These are phyloP conservation scores for Erigeron canadensis DNA, from an alignment of 129 eudicot species.

Conservation along the genomic window DNA sequence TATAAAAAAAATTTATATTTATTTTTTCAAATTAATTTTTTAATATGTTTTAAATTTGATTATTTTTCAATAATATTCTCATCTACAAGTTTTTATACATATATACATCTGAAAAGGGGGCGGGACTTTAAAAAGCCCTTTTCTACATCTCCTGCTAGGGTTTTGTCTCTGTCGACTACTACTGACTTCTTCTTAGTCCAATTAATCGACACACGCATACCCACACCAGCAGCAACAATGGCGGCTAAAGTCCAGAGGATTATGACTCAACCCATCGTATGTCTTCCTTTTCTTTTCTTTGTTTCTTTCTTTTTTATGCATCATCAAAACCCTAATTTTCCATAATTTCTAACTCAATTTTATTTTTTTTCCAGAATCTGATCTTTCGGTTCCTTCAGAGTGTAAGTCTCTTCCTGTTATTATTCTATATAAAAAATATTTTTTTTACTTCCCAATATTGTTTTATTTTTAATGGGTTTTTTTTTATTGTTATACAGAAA, in stretches of 20 bases:
- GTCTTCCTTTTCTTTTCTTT: background rate
- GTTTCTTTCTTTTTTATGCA: too few species aligned
- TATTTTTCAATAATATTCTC: too few species aligned
- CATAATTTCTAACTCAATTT: background rate
- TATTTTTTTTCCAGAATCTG: slow-evolving; percentile 44
- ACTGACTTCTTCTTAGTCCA: too few species aligned
- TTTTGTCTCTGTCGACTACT: too few species aligned
- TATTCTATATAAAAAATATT: background rate
- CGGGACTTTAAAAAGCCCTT: too few species aligned
- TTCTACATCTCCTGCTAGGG: too few species aligned
- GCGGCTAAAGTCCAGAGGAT: slow-evolving; percentile 89
- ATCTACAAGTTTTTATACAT: too few species aligned
- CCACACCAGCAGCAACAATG: slow-evolving; percentile 43
- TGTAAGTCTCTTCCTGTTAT: slow-evolving; percentile 35
- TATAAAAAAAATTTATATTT: too few species aligned
- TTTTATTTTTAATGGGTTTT: background rate
- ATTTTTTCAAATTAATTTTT: too few species aligned
- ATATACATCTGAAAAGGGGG: too few species aligned
- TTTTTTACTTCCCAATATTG: background rate
- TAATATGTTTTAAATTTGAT: too few species aligned
- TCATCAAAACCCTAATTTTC: background rate
- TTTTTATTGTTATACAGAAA: slow-evolving; percentile 35
- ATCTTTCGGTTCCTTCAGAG: slow-evolving; percentile 80
- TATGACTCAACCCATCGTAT: slow-evolving; percentile 87
- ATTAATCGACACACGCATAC: too few species aligned